Evolutionary conservation across 73 alveolate species (phyloP).

Genomic region (Paramecium pentaurelia): DNA sequence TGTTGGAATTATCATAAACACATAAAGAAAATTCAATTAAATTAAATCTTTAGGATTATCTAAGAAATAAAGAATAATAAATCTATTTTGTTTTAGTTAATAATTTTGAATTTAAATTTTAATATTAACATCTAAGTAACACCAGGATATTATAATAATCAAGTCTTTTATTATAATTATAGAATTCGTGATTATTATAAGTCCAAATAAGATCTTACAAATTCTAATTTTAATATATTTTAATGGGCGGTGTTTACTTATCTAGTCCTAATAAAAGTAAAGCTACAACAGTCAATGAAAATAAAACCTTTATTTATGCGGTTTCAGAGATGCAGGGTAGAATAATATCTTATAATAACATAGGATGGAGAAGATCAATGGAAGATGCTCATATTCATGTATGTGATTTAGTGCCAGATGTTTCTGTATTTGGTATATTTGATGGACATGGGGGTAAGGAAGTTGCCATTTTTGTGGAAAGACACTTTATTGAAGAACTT

Average conservation of each 20-base stretch:
- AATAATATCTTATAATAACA: neutral
- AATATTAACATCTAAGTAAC: neutral
- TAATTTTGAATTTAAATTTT: neutral
- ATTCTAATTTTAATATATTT: neutral
- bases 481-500: constrained; percentile 69
- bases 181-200: constrained; percentile 41
- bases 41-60: too few species aligned
- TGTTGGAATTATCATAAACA: too few species aligned
- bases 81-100: too few species aligned
- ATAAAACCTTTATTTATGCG: constrained; percentile 59
- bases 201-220: neutral
- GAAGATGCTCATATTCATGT: constrained; percentile 87
- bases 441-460: constrained; percentile 98
- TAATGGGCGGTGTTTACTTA: constrained; percentile 67
- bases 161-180: constrained; percentile 6
- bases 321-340: constrained; percentile 90
- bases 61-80: too few species aligned
- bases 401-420: constrained; percentile 62
- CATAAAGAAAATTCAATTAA: too few species aligned
- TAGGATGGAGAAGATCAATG: constrained; percentile 75
- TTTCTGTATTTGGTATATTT: constrained; percentile 86
- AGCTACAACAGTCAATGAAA: constrained; percentile 47
- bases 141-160: constrained; percentile 15
- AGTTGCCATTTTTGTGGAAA: constrained; percentile 79
- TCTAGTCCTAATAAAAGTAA: constrained; percentile 60